These are phyloP conservation scores for Ogataea minuta DNA, from an alignment of 805 yeast genomes.

Conservation along the genomic window DNA sequence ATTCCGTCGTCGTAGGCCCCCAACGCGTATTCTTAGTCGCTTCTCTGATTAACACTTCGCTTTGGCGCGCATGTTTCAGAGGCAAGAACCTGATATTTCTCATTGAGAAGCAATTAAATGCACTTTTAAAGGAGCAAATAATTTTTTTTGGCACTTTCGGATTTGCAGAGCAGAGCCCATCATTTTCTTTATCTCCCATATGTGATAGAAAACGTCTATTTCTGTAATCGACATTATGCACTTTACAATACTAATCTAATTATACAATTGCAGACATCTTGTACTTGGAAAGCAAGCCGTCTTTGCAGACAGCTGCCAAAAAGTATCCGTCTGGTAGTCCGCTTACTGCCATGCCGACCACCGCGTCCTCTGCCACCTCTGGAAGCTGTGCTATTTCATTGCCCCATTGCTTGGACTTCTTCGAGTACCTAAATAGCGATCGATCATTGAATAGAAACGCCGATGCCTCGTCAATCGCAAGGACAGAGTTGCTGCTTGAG, in stretches of 20 bases:
- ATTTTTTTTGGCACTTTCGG: constrained; percentile 1
- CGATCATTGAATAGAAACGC: constrained; percentile 16
- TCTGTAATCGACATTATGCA: too few species aligned
- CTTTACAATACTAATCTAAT: too few species aligned
- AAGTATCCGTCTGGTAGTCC: constrained; percentile 1
- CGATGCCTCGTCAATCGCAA: constrained; percentile 21
- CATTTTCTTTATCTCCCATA: neutral
- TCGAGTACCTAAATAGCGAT: constrained; percentile 18
- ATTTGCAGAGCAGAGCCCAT: too few species aligned
- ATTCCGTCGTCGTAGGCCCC: constrained; percentile 54
- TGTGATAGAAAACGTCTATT: neutral
- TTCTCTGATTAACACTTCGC: constrained; percentile 34
- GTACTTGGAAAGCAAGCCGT: neutral
- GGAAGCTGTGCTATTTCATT: constrained; percentile 1
- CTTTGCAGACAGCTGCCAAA: neutral
- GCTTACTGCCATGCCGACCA: neutral
- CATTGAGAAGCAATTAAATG: constrained; percentile 14
- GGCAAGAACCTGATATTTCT: constrained; percentile 27
- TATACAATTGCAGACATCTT: constrained; percentile 1
- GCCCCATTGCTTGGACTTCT: constrained; percentile 25
- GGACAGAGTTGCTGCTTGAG: neutral
- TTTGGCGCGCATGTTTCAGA: constrained; percentile 29
- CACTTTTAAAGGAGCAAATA: neutral
- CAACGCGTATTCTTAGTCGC: constrained; percentile 50
- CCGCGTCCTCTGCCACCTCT: neutral